Conservation (phyloP, 768 basidiomycete species). For the Leccinum imitatum region DNA sequence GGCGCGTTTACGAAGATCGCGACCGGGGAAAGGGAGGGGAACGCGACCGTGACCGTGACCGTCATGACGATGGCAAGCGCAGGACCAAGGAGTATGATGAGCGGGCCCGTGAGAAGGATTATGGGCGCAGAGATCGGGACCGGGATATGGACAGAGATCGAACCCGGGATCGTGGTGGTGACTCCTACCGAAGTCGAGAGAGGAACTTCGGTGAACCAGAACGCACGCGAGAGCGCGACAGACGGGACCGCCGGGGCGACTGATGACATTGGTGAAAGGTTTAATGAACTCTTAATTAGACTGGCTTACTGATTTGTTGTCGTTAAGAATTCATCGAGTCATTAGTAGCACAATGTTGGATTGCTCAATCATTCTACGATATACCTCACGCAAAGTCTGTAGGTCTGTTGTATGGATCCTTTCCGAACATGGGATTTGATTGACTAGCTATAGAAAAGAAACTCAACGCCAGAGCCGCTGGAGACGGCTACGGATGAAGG, state of each 20-base stretch:
- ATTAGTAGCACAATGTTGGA: not conserved
- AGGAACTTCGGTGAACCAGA: conserved; percentile 12
- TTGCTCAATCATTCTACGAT: not conserved
- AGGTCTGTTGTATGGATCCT: not conserved
- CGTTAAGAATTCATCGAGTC: not conserved
- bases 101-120: conserved; percentile 12
- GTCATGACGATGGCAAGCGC: conserved; percentile 12
- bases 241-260: conserved; percentile 16
- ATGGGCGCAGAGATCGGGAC: conserved; percentile 21
- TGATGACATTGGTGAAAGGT: not conserved
- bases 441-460: not conserved
- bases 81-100: conserved; percentile 16
- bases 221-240: conserved; percentile 21
- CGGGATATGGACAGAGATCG: conserved; percentile 29
- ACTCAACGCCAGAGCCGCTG: not conserved
- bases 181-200: conserved; percentile 32
- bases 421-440: not conserved
- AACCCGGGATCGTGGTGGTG: conserved; percentile 22
- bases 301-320: not conserved
- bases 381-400: not conserved
- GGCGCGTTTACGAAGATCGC: conserved; percentile 13
- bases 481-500: not conserved
- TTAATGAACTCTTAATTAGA: not conserved
- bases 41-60: conserved; percentile 7
- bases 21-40: conserved; percentile 16